Conservation (phyloP, 257 asterid genomes). For the Ballota nigra region DNA sequence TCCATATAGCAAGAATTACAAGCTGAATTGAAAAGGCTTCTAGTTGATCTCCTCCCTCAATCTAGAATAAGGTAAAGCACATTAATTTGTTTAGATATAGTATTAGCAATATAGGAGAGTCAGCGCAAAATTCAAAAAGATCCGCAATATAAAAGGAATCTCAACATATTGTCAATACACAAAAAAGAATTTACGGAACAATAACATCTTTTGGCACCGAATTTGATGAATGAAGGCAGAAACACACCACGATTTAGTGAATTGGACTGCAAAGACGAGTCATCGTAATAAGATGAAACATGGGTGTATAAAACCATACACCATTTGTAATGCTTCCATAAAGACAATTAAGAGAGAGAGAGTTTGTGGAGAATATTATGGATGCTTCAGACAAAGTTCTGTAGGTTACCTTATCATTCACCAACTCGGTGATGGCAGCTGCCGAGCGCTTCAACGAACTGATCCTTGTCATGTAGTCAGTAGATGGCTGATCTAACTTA, state of each 20-base stretch:
- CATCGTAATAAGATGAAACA: too few relatives aligned
- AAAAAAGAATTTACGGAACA: neutral
- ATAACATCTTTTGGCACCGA: neutral
- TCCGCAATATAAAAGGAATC: neutral
- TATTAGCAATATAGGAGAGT: neutral
- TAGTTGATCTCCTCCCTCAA: constrained; percentile 56
- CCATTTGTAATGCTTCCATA: too few relatives aligned
- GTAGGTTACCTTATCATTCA: constrained; percentile 65
- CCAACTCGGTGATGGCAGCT: constrained; percentile 64
- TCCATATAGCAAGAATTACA: constrained; percentile 89
- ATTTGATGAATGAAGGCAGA: too few relatives aligned
- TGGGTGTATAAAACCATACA: too few relatives aligned
- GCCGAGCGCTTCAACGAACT: constrained; percentile 67
- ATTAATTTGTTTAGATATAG: constrained; percentile 13
- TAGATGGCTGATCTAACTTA: constrained; percentile 54
- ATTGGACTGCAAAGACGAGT: too few relatives aligned
- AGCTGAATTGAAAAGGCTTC: constrained; percentile 89
- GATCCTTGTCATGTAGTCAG: constrained; percentile 67
- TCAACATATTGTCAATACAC: neutral
- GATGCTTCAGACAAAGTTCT: constrained; percentile 6
- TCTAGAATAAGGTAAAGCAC: constrained; percentile 36
- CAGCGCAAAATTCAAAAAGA: neutral
- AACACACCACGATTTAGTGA: too few relatives aligned
- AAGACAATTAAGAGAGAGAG: neutral
- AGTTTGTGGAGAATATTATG: neutral